A percentile compares a stretch with the other conserved stretches of the same genome.
Conservation (phyloP, 495 filamentous ascomycete genomes). For the Cercophora samala region DNA sequence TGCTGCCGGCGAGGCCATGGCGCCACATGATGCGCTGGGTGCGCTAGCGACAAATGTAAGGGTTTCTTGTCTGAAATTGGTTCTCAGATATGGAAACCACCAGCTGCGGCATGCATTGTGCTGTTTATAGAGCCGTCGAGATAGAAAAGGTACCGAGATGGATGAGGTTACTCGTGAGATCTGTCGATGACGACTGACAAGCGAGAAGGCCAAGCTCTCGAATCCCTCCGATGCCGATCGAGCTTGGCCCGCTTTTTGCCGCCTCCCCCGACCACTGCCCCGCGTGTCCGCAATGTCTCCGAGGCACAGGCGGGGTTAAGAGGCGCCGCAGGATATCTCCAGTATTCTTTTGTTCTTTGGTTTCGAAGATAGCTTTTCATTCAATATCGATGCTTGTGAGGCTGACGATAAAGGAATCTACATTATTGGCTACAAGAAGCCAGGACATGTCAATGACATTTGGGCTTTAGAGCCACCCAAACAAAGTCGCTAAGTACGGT, state of each 20-base stretch:
- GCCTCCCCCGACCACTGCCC: not conserved
- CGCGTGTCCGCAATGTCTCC: not conserved
- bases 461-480: no score
- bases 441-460: no score
- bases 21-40: slow-evolving; percentile 17
- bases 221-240: not conserved
- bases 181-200: not conserved
- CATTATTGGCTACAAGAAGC: no score
- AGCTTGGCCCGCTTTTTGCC: slow-evolving; percentile 7
- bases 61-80: not conserved
- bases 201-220: not conserved
- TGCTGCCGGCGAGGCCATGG: slow-evolving; percentile 9
- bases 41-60: not conserved
- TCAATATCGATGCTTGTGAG: not conserved
- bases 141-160: not conserved
- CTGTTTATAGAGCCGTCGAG: not conserved
- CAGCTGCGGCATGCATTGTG: not conserved
- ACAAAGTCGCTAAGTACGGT: no score
- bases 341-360: not conserved
- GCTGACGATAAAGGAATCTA: not conserved
- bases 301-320: slow-evolving; percentile 10
- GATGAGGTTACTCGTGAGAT: not conserved
- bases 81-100: not conserved
- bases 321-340: not conserved
- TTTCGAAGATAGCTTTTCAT: not conserved